Conservation (phyloP, 1,284 basidiomycete genomes). For the Cutaneotrichosporon spelunceum region DNA sequence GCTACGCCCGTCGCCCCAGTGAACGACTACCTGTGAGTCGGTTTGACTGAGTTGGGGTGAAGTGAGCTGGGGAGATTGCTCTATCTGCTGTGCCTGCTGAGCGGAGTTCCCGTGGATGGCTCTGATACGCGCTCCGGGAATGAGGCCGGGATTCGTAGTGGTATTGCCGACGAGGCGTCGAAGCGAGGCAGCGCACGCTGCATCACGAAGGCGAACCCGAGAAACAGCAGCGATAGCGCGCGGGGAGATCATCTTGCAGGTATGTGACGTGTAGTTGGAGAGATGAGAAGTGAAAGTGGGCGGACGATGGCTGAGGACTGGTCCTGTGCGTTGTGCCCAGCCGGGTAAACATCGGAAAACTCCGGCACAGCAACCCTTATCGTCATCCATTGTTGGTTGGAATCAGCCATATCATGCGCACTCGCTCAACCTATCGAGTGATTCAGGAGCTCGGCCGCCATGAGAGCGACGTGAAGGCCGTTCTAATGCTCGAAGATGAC, state of each 20-base stretch:
- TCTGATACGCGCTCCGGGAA: not conserved
- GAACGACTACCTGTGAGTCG: slow-evolving; percentile 8
- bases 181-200: not conserved
- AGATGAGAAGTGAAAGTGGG: not conserved
- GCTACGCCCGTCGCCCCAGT: slow-evolving; percentile 11
- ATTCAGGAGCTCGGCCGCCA: not conserved
- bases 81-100: not conserved
- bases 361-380: not conserved
- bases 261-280: not conserved
- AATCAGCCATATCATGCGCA: not conserved
- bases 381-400: not conserved
- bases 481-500: not conserved
- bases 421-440: not conserved
- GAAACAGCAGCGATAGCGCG: not conserved
- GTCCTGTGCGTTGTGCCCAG: not conserved
- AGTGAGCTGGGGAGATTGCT: not conserved
- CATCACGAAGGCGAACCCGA: not conserved
- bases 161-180: not conserved
- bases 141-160: not conserved
- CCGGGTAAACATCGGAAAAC: not conserved
- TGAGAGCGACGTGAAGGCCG: slow-evolving; percentile 1
- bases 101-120: not conserved
- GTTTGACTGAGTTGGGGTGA: slow-evolving; percentile 14
- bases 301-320: not conserved
- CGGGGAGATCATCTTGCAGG: not conserved